A percentile compares a stretch with the other conserved stretches of the same genome.
phyloP scores from a whole-genome alignment of 2,329 filamentous ascomycete genomes.

The Nemania abortiva region DNA sequence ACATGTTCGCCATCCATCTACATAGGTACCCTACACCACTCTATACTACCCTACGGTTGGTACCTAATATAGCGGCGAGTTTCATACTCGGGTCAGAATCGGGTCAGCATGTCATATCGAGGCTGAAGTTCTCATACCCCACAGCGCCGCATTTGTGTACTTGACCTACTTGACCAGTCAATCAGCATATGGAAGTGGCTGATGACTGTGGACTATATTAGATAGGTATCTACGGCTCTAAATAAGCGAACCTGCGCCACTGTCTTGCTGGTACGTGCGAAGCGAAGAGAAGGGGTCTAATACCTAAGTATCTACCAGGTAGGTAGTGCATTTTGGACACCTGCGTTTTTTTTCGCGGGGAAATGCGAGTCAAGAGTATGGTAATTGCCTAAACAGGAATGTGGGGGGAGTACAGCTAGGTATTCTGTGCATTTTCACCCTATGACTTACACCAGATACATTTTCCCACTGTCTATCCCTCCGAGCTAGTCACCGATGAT shows the following conservation, averaged over 20 bases:
- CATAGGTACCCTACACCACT: not conserved
- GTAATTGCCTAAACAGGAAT: slow-evolving; percentile 30
- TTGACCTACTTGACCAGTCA: not conserved
- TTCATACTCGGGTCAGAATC: not conserved
- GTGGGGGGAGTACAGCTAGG: slow-evolving; percentile 28
- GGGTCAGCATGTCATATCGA: slow-evolving; percentile 23
- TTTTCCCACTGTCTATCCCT: not conserved
- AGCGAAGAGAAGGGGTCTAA: not conserved
- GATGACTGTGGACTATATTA: not conserved
- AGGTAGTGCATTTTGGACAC: too few species aligned
- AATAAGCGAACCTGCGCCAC: slow-evolving; percentile 29
- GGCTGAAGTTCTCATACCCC: slow-evolving; percentile 28
- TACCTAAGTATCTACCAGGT: too few species aligned
- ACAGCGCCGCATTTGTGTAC: slow-evolving; percentile 22
- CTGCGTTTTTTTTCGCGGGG: slow-evolving; percentile 21
- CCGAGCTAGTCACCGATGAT: slow-evolving; percentile 16
- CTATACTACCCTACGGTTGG: not conserved
- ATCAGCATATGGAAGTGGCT: too few species aligned
- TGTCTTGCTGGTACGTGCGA: not conserved
- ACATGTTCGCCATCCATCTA: not conserved
- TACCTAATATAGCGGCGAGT: not conserved
- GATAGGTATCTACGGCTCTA: not conserved
- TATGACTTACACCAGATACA: not conserved
- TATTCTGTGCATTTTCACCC: slow-evolving; percentile 18
- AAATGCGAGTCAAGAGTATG: slow-evolving; percentile 4